Conservation (phyloP, 805 yeast genomes). For the Candida sphagnicola region DNA sequence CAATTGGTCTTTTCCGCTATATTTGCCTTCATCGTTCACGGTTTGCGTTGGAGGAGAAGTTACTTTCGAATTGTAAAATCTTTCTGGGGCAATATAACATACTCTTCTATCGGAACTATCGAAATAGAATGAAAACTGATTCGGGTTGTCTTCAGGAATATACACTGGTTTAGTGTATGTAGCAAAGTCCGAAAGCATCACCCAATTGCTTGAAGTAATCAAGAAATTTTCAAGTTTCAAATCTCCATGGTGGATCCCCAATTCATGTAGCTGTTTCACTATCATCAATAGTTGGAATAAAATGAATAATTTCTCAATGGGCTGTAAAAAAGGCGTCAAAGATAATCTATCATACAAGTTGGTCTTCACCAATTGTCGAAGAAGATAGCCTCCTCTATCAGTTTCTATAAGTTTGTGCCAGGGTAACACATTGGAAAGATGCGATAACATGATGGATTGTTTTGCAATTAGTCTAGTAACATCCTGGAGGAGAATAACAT, state of each 20-base stretch:
- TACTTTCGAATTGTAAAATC: slow-evolving; percentile 50
- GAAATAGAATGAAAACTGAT: slow-evolving; percentile 85
- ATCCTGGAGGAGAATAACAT: slow-evolving; percentile 20
- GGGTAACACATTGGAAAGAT: slow-evolving; percentile 61
- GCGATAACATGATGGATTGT: slow-evolving; percentile 38
- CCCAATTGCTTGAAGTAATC: slow-evolving; percentile 88
- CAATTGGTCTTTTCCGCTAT: slow-evolving; percentile 26
- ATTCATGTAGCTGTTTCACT: slow-evolving; percentile 57
- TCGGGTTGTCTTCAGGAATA: slow-evolving; percentile 90
- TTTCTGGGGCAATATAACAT: slow-evolving; percentile 93
- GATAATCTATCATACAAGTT: slow-evolving; percentile 86
- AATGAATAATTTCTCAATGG: slow-evolving; percentile 79
- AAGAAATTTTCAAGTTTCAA: slow-evolving; percentile 85
- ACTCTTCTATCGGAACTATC: slow-evolving; percentile 84
- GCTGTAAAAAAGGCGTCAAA: slow-evolving; percentile 80
- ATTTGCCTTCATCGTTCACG: slow-evolving; percentile 20
- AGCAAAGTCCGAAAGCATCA: slow-evolving; percentile 77
- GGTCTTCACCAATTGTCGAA: slow-evolving; percentile 74
- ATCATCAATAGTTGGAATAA: slow-evolving; percentile 74
- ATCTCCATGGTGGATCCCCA: slow-evolving; percentile 78
- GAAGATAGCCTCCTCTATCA: slow-evolving; percentile 85
- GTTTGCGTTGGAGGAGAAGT: slow-evolving; percentile 13
- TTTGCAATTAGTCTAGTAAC: slow-evolving; percentile 25
- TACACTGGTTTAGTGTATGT: slow-evolving; percentile 70
- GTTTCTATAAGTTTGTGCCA: slow-evolving; percentile 77